Evolutionary conservation across 2,329 filamentous ascomycete genomes (phyloP).

Genomic region (Fusarium buxicola): DNA sequence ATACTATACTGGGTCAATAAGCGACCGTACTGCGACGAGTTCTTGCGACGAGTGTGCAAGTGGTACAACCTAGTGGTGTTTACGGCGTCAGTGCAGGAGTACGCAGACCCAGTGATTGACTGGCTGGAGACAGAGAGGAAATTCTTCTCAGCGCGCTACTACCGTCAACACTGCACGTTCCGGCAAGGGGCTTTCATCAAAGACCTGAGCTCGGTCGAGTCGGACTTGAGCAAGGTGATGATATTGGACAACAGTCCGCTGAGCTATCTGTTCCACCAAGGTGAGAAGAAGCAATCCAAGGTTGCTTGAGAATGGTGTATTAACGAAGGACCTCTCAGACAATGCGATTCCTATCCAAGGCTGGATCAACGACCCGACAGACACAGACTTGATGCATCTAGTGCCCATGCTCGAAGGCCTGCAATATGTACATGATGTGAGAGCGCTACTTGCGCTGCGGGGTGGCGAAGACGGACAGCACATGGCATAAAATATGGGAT

Average conservation of each 20-base stretch:
- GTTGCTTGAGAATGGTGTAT: neutral
- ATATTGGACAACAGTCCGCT: conserved; percentile 98
- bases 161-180: conserved; percentile 96
- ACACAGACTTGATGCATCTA: conserved; percentile 93
- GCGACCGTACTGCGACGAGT: conserved; percentile 95
- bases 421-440: conserved; percentile 96
- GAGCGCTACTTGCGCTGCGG: conserved; percentile 87
- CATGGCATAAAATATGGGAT: conserved; percentile 54
- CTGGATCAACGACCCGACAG: conserved; percentile 98
- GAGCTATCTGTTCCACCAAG: conserved; percentile 99
- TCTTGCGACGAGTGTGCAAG: conserved; percentile 89
- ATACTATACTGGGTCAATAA: conserved; percentile 99
- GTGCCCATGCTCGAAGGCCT: conserved; percentile 92
- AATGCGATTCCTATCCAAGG: conserved; percentile 99
- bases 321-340: conserved; percentile 65
- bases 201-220: conserved; percentile 94
- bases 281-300: conserved; percentile 63
- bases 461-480: conserved; percentile 83
- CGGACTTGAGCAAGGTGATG: conserved; percentile 97
- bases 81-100: conserved; percentile 97
- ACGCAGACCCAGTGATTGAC: conserved; percentile 98
- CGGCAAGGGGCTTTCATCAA: conserved; percentile 98
- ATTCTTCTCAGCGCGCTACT: conserved; percentile 93
- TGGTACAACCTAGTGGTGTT: conserved; percentile 99
- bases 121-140: conserved; percentile 98